Evolutionary conservation across 495 filamentous ascomycete genomes (phyloP).

Genomic region (Diplogelasinospora grovesii): DNA sequence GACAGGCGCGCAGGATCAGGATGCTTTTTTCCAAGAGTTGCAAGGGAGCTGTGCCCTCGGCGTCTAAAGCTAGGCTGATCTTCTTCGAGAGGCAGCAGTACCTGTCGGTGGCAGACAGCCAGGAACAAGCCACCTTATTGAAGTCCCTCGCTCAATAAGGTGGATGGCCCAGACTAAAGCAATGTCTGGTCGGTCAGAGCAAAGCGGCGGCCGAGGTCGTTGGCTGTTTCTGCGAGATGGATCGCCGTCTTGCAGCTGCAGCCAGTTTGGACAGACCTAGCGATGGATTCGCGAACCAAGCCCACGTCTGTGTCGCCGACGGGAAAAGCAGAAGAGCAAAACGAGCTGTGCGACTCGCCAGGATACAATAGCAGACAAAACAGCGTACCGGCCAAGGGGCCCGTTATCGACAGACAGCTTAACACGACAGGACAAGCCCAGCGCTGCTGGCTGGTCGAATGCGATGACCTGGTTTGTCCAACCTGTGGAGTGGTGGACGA

Average conservation of each 20-base stretch:
- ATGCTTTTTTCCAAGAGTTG: too few relatives aligned
- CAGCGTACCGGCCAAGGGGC: too few relatives aligned
- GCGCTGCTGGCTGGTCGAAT: constrained; percentile 7
- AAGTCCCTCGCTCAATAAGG: too few relatives aligned
- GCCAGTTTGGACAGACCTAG: constrained; percentile 12
- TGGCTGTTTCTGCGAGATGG: too few relatives aligned
- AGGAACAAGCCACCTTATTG: constrained; percentile 1
- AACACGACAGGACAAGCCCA: neutral
- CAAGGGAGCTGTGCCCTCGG: constrained; percentile 1
- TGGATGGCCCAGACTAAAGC: too few relatives aligned
- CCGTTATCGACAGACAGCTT: neutral
- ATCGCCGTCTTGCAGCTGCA: constrained; percentile 16
- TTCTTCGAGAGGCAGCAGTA: too few relatives aligned
- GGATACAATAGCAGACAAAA: too few relatives aligned
- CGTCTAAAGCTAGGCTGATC: constrained; percentile 2
- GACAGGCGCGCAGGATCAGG: constrained; percentile 3
- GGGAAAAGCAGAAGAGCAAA: neutral
- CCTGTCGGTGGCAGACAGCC: neutral
- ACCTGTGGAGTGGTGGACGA: neutral
- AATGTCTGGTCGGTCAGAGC: constrained; percentile 5
- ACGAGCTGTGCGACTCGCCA: neutral
- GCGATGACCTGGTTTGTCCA: constrained; percentile 20
- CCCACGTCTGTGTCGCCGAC: constrained; percentile 1
- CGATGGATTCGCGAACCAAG: constrained; percentile 4
- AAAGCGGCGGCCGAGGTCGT: too few relatives aligned